Base-by-base conservation (phyloP, 192 early-diverging fungal species). In the Obelidium mucronatum region DNA sequence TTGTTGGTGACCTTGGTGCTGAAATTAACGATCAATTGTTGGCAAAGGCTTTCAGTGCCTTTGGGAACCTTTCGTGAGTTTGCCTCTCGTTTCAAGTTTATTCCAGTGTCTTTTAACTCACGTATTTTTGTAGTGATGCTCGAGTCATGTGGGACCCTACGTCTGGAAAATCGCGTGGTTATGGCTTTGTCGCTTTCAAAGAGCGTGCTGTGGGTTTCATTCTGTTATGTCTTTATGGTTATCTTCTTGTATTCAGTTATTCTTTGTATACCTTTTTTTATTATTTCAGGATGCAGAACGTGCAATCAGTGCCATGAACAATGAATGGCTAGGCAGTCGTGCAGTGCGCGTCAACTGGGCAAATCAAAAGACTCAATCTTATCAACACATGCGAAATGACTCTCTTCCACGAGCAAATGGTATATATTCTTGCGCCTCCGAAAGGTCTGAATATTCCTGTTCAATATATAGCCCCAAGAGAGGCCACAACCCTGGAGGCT, bases 271-370 rank as follows among this genome's bases (percentile, higher is more conserved):
- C n/a, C 11, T 19, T 15, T 6, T 19, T 48, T 6, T 15, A 48
- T 15, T 48, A 0, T 36, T n/a, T 13, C 31, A 83, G 81, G 95
- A 97, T 68, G 95, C 95, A 35, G 95, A 97, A 60, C 89, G 86
- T 56, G 95, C 95, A 19, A 93, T 97, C 73, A 77, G 81, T 36
- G 81, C 89, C 34, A 96, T 96, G 95, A 96, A 95, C 79, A 94
- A 94, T 65, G 84, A 95, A 81, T 92, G 90, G 91, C 83, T 97
- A 40, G 95, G 94, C 74, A 91, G 88, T 79, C 88, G 93, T 66
- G 88, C 91, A 61, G 92, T 97, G 71, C 92, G 95, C 51, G 93
- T 95, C 70, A 96, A 96, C 85, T 97, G 95, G 95, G 95, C 95
- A 24, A 97, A 91, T 73, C 94, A 95, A 73, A 95, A 95, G 78